Evolutionary conservation across 2,329 filamentous ascomycete genomes (phyloP), one percentile per base, ranked within the genome.

Genomic region (Talaromyces albobiverticillius): DNA sequence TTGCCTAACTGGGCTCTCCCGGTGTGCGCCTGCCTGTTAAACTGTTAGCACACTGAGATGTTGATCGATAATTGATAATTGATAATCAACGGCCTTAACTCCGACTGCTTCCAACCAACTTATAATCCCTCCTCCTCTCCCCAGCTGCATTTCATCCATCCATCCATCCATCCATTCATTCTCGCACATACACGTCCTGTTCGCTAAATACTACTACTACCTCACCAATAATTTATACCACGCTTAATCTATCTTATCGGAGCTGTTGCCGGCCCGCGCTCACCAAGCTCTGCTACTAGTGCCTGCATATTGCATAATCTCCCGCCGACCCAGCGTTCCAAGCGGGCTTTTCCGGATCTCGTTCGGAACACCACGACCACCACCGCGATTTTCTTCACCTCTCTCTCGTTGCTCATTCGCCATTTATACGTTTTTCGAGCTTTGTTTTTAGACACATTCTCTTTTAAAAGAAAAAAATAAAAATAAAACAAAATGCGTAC

Each of bases 401-500:
- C 53, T 14, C 14, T 18, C 46, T 41, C n/a, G n/a, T n/a, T n/a
- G n/a, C 46, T 7, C 20, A 31, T 26, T 46, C 22, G 13, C 31
- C 26, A 26, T 38, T 26, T 45, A 36, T 50, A 29, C 10, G 38
- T 51, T 42, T 42, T 49, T 43, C 40, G 51, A 54, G 38, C 16
- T 43, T 26, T 49, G 51, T 54, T 54, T 60, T 62, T 22, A 4
- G n/a, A 38, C 23, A 36, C 3, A 9, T 26, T n/a, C 6, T 7
- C 6, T 4, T n/a, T 5, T 40, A 7, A 43, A 22, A 43, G 13
- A 43, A 13, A 14, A 38, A 38, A 18, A 16, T 14, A 22, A 38
- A 46, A 16, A 42, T 25, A n/a, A n/a, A 18, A 29, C 36, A 26
- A 60, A 64, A 76, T 77, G 74, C 72, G 68, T 63, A 69, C 67